Base-by-base conservation (phyloP, 1,139 yeast genomes). In the Candida dubliniensis region DNA sequence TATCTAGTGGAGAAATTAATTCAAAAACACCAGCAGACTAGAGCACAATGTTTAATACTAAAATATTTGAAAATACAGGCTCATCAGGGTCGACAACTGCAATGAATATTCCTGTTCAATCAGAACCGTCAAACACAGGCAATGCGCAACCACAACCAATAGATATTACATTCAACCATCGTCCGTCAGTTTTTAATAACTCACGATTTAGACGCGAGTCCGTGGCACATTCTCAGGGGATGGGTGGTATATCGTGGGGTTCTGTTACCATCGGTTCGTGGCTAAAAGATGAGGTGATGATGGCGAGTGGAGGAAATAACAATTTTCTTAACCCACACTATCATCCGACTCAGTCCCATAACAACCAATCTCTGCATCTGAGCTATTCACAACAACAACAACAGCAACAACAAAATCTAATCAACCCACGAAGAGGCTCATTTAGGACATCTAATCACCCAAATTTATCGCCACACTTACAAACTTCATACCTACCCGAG, bases 181-280 rank as follows among this genome's bases (percentile, higher is more conserved):
- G 68, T 40, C 66, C 67, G 31, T 69, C 76, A 23, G 70, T 73
- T 31, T 71, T 74, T 52, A 59, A 56, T 39, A 64, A 63, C 46
- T 57, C 66, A 4, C 47, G 67, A 42, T 74, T 82, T 49, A 79
- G 96, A 56, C 75, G 98, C 49, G 98, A 91, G 57, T 83, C 91
- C 48, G 83, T 93, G 47, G 97, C 97, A 23, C 98, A 91, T 64
- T 86, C 96, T 2, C 96, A 89, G 63, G 98, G 98, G 8, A 87
- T 91, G 83, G 98, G 98, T 35, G 98, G 98, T 42, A 87, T 93
- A 32, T 85, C 96, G n/a, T 93, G 97, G 96, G 98, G 98, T 24
- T 90, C 96, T 2, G 82, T 90, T 47, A 86, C 96, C 23, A 91
- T 93, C 37, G 97, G 98, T 9, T 84, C 95, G 18, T 93, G 98